Base-by-base conservation (phyloP, 768 basidiomycete species). In the Tremella fuciformis region DNA sequence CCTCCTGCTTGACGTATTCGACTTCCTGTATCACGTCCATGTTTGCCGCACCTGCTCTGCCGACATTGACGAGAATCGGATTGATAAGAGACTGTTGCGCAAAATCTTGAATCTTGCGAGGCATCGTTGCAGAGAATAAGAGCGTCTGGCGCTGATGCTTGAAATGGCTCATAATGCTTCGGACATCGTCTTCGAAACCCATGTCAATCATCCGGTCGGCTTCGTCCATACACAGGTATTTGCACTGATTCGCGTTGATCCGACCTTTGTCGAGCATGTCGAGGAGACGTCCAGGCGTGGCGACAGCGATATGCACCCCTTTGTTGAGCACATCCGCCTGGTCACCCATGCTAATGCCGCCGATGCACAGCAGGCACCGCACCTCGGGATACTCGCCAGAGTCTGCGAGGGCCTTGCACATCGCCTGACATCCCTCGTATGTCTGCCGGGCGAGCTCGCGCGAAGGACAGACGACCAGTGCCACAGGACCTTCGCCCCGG, bases 1-100 rank as follows among this genome's bases (percentile, higher is more conserved):
- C 96, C 78, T 98, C 96, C 74, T 96, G 92, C 79, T 99, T 99
- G 68, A 99, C 96, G 68, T 96, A 98, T 79, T 99, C 96, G 19
- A 98, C 90, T 26, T 97, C 88, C 58, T 80, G 76, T 25, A 98
- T 82, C 1, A 99, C 91, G 72, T 98, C 94, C 76, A 99, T 78
- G 77, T 93, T 94, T 41, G 96, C 96, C 19, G 96, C 96, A 70
- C 96, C 96, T 7, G 96, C 94, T 71, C 96, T 88, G 21, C 96
- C 94, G 44, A 98, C 93, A 75, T 99, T 99, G 65, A 99, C 92
- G 26, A 98, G 81, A 13, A 99, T 83, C 1, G 96, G 96, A 66
- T 86, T 85, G 64, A 97, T 89, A n/a, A 99, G 82, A 0, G 94
- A 94, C 73, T 92, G 89, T 63, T 91, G 89, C 2, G 96, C 96